Base-by-base conservation (phyloP, 768 basidiomycete species). In the Boletus insuetus region DNA sequence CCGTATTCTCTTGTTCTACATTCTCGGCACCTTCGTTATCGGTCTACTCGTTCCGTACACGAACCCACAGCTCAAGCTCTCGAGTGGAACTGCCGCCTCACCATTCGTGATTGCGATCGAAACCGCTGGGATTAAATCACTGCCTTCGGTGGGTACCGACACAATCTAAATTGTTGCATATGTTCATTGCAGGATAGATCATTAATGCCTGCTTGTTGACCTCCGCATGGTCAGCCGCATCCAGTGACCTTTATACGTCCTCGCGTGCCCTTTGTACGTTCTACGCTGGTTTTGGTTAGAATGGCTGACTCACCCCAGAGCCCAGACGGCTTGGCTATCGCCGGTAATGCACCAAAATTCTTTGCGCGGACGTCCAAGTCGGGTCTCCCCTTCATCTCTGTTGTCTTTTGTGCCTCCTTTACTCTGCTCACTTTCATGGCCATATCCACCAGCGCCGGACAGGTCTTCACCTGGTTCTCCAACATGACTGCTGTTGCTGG, bases 21-120 rank as follows among this genome's bases (percentile, higher is more conserved):
- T 84, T 46, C 71, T 76, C 12, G 72, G 91, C 37, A 87, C 87
- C 6, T 75, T 81, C 55, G 71, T 95, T 53, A 94, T 97, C 60
- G 90, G 92, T 43, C 74, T 94, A 2, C 83, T 96, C 47, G 89
- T 92, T 17, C 88, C 91, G 1, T 91, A 82, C 41, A 87, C 81
- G 64, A 77, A 87, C 57, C 53, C 69, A 0, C 69, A 75, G 22
- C 79, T 97, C 5, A 63, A 74, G 48, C 71, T 91, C 42, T 4
- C 3, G 0, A 69, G 70, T 42, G 82, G 84, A 29, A 86, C 83
- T 17, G 85, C 86, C 14, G 83, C 84, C 3, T 89, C 89, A 41
- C 90, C 95, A 1, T 97, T 94, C 72, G 94, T 97, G 59, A 91
- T 98, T 60, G 96, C 94, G 1, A 92, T 93, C 60, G 64, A 80